Conservation (phyloP, 805 yeast species). For the Maudiozyma bulderi region DNA sequence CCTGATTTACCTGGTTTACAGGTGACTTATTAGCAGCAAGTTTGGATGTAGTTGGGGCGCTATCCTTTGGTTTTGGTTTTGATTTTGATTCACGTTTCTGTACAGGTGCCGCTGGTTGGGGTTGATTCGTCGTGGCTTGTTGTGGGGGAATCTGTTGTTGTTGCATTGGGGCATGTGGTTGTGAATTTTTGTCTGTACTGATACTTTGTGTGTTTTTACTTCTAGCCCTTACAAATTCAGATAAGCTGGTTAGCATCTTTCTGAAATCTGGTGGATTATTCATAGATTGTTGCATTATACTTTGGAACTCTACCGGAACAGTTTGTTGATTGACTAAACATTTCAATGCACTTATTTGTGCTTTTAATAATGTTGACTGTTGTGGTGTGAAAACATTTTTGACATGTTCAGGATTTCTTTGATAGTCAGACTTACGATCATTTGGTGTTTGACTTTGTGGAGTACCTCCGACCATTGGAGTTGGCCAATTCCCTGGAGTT, state of each 20-base stretch:
- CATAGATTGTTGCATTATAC: conserved; percentile 23
- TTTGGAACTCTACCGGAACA: conserved; percentile 23
- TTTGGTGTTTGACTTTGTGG: neutral
- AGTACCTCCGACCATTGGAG: neutral
- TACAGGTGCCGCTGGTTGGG: too few species aligned
- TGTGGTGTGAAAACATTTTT: conserved; percentile 21
- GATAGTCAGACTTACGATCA: neutral
- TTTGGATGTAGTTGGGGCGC: too few species aligned
- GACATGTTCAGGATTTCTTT: conserved; percentile 2
- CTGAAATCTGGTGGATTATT: conserved; percentile 28
- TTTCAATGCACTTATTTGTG: conserved; percentile 29
- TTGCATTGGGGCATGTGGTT: neutral
- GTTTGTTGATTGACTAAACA: conserved; percentile 23
- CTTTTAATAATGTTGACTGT: conserved; percentile 26
- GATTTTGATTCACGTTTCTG: too few species aligned
- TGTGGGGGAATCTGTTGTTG: neutral
- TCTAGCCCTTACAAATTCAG: conserved; percentile 21
- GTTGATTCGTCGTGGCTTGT: neutral
- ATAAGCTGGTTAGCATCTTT: conserved; percentile 21
- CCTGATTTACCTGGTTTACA: too few species aligned
- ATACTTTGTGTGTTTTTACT: neutral
- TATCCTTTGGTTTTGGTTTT: too few species aligned
- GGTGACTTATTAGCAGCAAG: too few species aligned
- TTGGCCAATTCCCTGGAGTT: neutral
- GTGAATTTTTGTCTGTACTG: neutral